Conservation (phyloP, 768 basidiomycete species). For the Mycena rebaudengoi region DNA sequence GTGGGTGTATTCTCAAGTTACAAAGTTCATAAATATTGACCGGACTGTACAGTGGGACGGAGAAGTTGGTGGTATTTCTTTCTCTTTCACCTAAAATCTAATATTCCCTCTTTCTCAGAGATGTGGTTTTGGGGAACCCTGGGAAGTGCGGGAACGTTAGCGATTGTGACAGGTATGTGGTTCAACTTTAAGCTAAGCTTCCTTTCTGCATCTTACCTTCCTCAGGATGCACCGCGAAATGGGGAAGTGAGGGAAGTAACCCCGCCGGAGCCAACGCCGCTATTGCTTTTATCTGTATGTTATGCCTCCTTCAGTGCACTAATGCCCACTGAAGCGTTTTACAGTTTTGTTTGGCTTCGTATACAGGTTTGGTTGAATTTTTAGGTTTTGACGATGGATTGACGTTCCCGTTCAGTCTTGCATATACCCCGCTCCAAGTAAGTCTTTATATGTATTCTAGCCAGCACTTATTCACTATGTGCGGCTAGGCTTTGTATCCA, state of each 20-base stretch:
- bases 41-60: constrained; percentile 28
- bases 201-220: neutral
- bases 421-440: constrained; percentile 48
- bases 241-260: constrained; percentile 22
- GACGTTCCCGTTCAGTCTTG: constrained; percentile 31
- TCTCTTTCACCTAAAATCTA: neutral
- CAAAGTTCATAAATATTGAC: neutral
- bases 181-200: neutral
- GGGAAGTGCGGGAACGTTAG: constrained; percentile 24
- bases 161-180: constrained; percentile 31
- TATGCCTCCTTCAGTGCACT: neutral
- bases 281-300: constrained; percentile 36
- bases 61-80: constrained; percentile 23
- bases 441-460: neutral
- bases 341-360: constrained; percentile 49
- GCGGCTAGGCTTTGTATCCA: too few relatives aligned
- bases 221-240: constrained; percentile 34
- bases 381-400: neutral
- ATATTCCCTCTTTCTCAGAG: constrained; percentile 4
- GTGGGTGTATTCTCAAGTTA: neutral
- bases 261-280: constrained; percentile 32
- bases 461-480: too few relatives aligned
- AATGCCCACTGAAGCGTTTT: constrained; percentile 20
- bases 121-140: constrained; percentile 39
- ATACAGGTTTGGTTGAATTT: constrained; percentile 34